Base-by-base conservation (phyloP, 2,329 filamentous ascomycete species). In the Acephala macrosclerotiorum region DNA sequence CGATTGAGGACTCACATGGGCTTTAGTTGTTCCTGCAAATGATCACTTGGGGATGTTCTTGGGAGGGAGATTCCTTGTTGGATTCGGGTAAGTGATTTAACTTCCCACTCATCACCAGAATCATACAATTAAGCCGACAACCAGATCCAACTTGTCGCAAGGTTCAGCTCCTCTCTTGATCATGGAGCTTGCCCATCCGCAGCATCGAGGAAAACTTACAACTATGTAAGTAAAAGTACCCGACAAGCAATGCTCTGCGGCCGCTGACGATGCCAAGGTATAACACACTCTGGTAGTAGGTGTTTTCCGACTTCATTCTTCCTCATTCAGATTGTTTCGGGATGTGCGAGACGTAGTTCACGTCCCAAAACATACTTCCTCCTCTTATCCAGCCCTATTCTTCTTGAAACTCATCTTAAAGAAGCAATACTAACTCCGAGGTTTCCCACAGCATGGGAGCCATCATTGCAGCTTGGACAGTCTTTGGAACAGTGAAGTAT, bases 201-300 rank as follows among this genome's bases (percentile, higher is more conserved):
- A 75, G 33, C 76, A 79, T 60, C 74, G 78, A 55, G 76, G 73
- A 25, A 78, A 74, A 63, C 71, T 74, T 60, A 79, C 77, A 6
- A 72, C 74, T 1, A 73, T 58, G 49, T 36, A 20, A 58, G 36
- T 29, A 14, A 38, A 18, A 16, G n/a, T 38, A 1, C 16, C 47
- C 12, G 22, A 22, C 18, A n/a, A 20, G 33, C 62, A 78, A 76
- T 1, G 71, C 74, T 1, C 72, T 75, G 6, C 3, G 18, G 1
- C 9, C 16, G 26, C 49, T 53, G 25, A 53, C n/a, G 4, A 7
- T n/a, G 7, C 29, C 12, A 26, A 53, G 49, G 0, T 80, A 80
- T 72, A 80, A 80, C 70, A 79, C 77, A 5, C 75, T 76, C 2
- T 81, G 78, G 78, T 78, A 79, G n/a, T n/a, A n/a, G n/a, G n/a